Base-by-base conservation (phyloP, 2,329 filamentous ascomycete genomes). In the Coleophoma cylindrospora region DNA sequence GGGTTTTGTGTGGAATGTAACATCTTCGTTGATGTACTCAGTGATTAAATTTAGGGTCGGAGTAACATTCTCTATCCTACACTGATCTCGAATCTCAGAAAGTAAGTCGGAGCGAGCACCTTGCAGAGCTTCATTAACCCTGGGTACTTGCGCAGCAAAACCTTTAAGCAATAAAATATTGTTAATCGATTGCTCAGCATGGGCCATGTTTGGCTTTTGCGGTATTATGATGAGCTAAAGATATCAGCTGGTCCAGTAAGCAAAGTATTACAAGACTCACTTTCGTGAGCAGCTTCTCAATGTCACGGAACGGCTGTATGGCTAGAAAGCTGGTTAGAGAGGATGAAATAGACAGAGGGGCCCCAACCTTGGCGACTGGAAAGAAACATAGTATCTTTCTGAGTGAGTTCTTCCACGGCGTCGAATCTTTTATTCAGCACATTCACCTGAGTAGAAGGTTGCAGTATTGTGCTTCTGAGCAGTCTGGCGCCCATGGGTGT, bases 401-500 rank as follows among this genome's bases (percentile, higher is more conserved):
- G 80, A 1, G 84, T 84, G 17, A 99, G 69, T 66, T 97, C 92
- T 51, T 90, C 84, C 0, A 99, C 71, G 0, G 91, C 90, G 61
- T 94, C 86, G 55, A 91, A 92, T 3, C 94, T 81, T 33, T 79
- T 82, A 1, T 70, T 72, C 14, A 99, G 77, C 13, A 88, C 86
- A 3, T 77, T 72, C 3, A 77, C 68, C 48, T 86, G 65, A 0
- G 89, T 96, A 0, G 89, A 87, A 4, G 94, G 94, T 61, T 99
- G 94, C 2, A 97, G 71, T 33, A 99, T 85, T 57, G 88, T 96
- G 65, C 84, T 91, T 50, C 90, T 80, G 22, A 99, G 77, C 55
- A 96, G 77, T 45, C 94, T 81, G 5, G 83, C 77, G 3, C 94
- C 94, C 90, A 97, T 97, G 0, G 89, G 87, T 0, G 94, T 97